Base-by-base conservation (phyloP, 2,329 filamentous ascomycete species). In the Arthrinium puccinioides region DNA sequence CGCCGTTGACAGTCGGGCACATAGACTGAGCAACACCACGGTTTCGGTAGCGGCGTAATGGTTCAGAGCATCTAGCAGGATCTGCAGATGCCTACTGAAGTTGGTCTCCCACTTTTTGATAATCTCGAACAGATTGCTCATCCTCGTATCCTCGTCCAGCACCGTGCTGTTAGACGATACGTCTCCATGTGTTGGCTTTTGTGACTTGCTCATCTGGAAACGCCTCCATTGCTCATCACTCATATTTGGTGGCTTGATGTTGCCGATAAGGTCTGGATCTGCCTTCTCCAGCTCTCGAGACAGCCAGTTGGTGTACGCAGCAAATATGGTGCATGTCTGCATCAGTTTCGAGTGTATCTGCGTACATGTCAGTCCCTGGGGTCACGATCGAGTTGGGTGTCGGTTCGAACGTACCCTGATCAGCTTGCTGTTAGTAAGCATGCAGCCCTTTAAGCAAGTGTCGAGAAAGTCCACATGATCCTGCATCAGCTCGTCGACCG, bases 401-500 rank as follows among this genome's bases (percentile, higher is more conserved):
- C n/a, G n/a, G n/a, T n/a, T n/a, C n/a, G n/a, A 26, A 61, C 70
- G 47, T 73, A 95, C 90, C 63, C 87, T 83, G 6, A 98, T 66
- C 6, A 98, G 72, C 65, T 95, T 96, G 56, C 87, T 87, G 60
- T 98, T 96, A 15, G 92, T 98, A 46, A 98, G 72, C 88, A 97
- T 97, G 67, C 92, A 97, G 64, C 97, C 92, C 64, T 97, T 98
- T 52, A 98, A 70, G 59, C 92, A 98, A 4, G 92, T 97, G 52
- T 96, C 92, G 32, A 98, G 67, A 59, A 98, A 98, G 62, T 97
- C 92, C 42, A 98, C 89, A 63, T 98, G 92, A 55, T 97, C 89
- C 64, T 97, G 87, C 92, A 98, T 98, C 55, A 98, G 66, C 64
- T 97, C 88, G 54, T 98, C 92, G 1, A 98, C 92, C 0, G 92